Base-by-base conservation (phyloP, 345 rosid species). In the Dipteronia dyeriana region DNA sequence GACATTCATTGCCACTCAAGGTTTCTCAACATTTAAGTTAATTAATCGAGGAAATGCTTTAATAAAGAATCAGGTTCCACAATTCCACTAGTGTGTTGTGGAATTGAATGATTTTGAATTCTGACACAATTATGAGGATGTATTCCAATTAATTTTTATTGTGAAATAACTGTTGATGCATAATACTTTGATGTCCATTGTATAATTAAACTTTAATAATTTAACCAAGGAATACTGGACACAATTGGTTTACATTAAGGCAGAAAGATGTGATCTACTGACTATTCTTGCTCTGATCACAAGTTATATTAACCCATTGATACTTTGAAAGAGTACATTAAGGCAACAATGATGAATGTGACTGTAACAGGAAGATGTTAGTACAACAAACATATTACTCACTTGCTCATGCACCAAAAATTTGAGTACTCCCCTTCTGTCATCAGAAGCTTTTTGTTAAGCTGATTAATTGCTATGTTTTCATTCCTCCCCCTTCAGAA, bases 21-120 rank as follows among this genome's bases (percentile, higher is more conserved):
- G 54, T 49, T 41, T 49, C 5, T 49, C 17, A 11, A 49, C 54
- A 13, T 56, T 5, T 56, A 19, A 56, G 61, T 19, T 56, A 56
- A 56, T 56, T 56, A 6, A 17, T 56, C 7, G 8, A 56, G 23
- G 61, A 17, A 17, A n/a, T 5, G 61, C 20, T 19, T 20, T 56
- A 56, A 56, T 17, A n/a, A 56, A 17, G 22, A 56, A 5, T n/a
- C 23, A 56, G 20, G 38, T 31, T 31, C 38, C 38, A 31, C 38
- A 31, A 19, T 56, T 56, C 13, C 61, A 41, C 45, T 6, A 41
- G 9, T 41, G 45, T 0, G 45, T 41, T 41, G 45, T 41, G 56
- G 34, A 68, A 12, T 68, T 68, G 71, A 68, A 17, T 43, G 56
- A 43, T 12, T 67, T 67, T 12, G 29, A 43, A 66, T 3, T 68